Evolutionary conservation across 176 grass and related monocot genomes (phyloP).

Genomic region (Areca catechu): DNA sequence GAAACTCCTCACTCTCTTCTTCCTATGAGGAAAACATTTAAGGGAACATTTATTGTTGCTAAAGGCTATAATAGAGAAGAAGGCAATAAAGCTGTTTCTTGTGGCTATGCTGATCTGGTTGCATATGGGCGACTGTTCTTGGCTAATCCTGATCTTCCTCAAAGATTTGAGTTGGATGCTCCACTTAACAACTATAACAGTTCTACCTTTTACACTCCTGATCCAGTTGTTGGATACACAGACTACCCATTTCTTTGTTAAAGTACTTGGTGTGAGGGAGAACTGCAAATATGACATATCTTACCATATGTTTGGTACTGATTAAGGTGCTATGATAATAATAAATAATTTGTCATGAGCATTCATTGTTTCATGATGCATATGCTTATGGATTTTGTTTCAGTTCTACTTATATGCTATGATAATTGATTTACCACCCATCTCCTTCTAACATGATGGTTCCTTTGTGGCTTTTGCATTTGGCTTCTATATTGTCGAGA

Average conservation of each 20-base stretch:
- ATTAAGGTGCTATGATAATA: too few species aligned
- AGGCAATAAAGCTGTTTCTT: constrained; percentile 40
- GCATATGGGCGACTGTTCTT: constrained; percentile 65
- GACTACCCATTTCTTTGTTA: constrained; percentile 50
- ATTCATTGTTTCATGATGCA: too few species aligned
- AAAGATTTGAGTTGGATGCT: constrained; percentile 55
- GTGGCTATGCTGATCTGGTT: constrained; percentile 51
- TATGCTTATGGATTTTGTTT: too few species aligned
- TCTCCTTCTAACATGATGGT: too few species aligned
- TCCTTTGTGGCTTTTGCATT: too few species aligned
- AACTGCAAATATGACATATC: too few species aligned
- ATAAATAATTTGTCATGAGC: too few species aligned
- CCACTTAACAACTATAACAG: constrained; percentile 58
- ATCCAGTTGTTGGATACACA: constrained; percentile 64
- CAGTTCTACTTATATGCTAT: too few species aligned
- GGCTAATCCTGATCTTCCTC: constrained; percentile 66
- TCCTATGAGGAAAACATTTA: constrained; percentile 50
- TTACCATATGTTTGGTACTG: too few species aligned
- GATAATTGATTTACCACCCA: too few species aligned
- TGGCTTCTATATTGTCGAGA: too few species aligned
- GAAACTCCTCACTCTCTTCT: constrained; percentile 35
- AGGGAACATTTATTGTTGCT: constrained; percentile 51
- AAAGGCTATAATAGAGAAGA: constrained; percentile 41
- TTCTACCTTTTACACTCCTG: constrained; percentile 52
- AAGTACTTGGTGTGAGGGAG: too few species aligned